Base-by-base conservation (phyloP, 2,329 filamentous ascomycete genomes). In the Macrophomina phaseolina region DNA sequence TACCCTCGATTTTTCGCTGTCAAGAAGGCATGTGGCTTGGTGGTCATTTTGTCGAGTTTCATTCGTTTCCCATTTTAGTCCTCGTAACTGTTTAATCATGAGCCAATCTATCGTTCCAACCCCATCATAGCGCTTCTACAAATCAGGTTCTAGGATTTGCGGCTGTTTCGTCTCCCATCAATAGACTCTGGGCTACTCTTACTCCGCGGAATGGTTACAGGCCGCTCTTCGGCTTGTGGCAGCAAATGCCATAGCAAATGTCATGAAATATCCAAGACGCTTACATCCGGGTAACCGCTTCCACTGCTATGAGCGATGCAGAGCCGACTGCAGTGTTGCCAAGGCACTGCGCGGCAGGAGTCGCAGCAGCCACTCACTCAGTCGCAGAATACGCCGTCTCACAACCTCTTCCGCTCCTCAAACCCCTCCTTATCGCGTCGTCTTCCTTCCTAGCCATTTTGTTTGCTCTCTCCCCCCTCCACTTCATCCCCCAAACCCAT, bases 1-100 rank as follows among this genome's bases (percentile, higher is more conserved):
- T 55, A 55, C 51, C 51, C 51, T 55, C 51, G 51, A 55, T 38
- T 55, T 36, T 30, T 14, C 49, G 34, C 51, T 38, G 14, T 38
- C 7, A 18, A 55, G 32, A 52, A 52, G 5, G 23, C 46, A 49
- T 28, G 23, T 18, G 51, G 51, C 12, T 55, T 55, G 32, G 51
- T 55, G 51, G 23, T 6, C 38, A 23, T 45, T 55, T 55, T 32
- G 36, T 55, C 51, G 51, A 38, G 51, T 38, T 55, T 55, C 51
- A 38, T 55, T 55, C 34, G 32, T 38, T 55, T 38, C 36, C 5
- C 23, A 2, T 23, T 34, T 1, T 18, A 11, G 32, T 36, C 32
- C 9, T 23, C 23, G 32, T 55, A 55, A 32, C 23, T 14, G 16
- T 36, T 36, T 55, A 55, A 55, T 38, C 5, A 18, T 23, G 30